Evolutionary conservation across 1,139 yeast species (phyloP).

Genomic region (Protomyces arabidopsidicola): DNA sequence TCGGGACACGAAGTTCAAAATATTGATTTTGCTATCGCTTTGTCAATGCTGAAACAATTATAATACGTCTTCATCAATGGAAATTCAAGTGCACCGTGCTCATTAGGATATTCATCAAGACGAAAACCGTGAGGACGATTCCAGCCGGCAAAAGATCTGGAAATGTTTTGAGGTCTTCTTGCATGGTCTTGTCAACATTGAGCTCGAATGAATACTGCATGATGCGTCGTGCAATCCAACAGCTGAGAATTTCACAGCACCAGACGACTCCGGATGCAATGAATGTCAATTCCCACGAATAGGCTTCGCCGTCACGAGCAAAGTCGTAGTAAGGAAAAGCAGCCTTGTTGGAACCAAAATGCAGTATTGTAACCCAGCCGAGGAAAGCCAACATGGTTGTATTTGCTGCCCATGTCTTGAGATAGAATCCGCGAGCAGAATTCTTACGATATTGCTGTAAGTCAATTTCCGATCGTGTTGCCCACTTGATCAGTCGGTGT

Average conservation of each 20-base stretch:
- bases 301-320: conserved; percentile 6
- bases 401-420: conserved; percentile 30
- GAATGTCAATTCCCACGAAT: conserved; percentile 20
- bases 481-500: conserved; percentile 1
- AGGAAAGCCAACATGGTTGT: conserved; percentile 31
- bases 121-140: conserved; percentile 14
- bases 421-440: conserved; percentile 29
- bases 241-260: conserved; percentile 12
- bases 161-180: conserved; percentile 4
- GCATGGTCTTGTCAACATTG: conserved; percentile 18
- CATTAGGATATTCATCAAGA: conserved; percentile 21
- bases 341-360: conserved; percentile 29
- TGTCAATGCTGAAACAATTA: background rate
- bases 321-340: conserved; percentile 25
- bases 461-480: conserved; percentile 13
- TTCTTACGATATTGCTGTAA: conserved; percentile 24
- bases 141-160: conserved; percentile 22
- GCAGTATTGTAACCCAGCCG: conserved; percentile 31
- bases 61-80: background rate
- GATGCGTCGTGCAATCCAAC: conserved; percentile 5
- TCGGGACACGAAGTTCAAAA: too few relatives aligned
- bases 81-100: background rate
- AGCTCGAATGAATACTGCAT: conserved; percentile 44
- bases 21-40: background rate
- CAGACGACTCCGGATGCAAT: conserved; percentile 23